Evolutionary conservation across 129 eudicot species (phyloP).

Genomic region (Helianthus tuberosus): DNA sequence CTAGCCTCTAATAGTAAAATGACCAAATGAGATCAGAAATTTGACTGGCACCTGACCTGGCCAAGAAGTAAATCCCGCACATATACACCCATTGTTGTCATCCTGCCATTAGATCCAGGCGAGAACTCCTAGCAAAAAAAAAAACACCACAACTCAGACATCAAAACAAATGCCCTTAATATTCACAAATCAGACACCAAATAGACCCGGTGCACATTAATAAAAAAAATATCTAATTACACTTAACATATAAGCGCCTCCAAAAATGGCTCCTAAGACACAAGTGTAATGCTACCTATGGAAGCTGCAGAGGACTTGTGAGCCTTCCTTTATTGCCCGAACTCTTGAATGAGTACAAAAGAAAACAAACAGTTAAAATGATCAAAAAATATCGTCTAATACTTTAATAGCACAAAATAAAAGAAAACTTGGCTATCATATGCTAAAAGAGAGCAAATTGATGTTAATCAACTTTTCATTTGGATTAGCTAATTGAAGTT

Average conservation of each 20-base stretch:
- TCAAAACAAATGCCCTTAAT: neutral
- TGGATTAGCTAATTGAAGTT: neutral
- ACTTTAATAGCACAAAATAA: slow-evolving; percentile 11
- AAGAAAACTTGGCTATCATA: slow-evolving; percentile 13
- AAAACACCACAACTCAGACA: slow-evolving; percentile 2
- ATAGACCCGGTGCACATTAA: slow-evolving; percentile 16
- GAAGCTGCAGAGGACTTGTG: slow-evolving; percentile 17
- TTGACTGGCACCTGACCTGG: slow-evolving; percentile 70
- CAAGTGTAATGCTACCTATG: slow-evolving; percentile 39
- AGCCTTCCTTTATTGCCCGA: slow-evolving; percentile 36
- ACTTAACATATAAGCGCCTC: slow-evolving; percentile 19
- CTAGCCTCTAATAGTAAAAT: neutral
- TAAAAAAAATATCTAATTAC: slow-evolving; percentile 25
- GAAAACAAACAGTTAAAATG: slow-evolving; percentile 34
- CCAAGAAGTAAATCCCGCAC: slow-evolving; percentile 96
- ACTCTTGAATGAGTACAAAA: slow-evolving; percentile 44
- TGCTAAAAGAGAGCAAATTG: slow-evolving; percentile 9
- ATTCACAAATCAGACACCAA: slow-evolving; percentile 17
- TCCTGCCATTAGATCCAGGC: slow-evolving; percentile 90
- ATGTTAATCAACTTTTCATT: slow-evolving; percentile 13
- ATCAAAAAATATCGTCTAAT: slow-evolving; percentile 13
- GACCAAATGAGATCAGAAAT: slow-evolving; percentile 15
- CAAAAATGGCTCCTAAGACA: slow-evolving; percentile 32
- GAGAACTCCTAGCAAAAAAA: slow-evolving; percentile 72
- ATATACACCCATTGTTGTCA: slow-evolving; percentile 95